Percentiles rank a stretch among this genome's conserved stretches.
These are phyloP conservation scores for Pholiota adiposa DNA, from an alignment of 1,284 basidiomycete species.

Conservation along the genomic window DNA sequence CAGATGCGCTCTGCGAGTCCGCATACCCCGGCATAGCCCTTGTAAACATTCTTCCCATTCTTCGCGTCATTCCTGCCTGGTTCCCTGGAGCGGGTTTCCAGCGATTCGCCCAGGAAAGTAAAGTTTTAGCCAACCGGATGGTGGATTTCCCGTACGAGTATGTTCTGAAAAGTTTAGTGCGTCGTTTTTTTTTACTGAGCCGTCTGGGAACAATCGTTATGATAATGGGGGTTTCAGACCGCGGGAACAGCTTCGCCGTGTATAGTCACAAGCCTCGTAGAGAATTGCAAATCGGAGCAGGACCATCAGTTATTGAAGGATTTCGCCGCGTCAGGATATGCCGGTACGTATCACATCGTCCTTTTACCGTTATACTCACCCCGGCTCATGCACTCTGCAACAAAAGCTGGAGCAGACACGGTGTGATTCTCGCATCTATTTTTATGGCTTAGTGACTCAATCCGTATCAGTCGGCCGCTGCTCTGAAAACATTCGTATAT, in stretches of 20 bases:
- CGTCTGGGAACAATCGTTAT: not conserved
- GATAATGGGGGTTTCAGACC: not conserved
- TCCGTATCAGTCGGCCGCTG: not conserved
- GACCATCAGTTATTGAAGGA: constrained; percentile 7
- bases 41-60: constrained; percentile 29
- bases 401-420: not conserved
- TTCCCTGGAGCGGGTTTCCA: constrained; percentile 30
- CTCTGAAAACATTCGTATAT: constrained; percentile 27
- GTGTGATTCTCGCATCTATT: not conserved
- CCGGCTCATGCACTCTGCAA: no score
- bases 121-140: constrained; percentile 12
- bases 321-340: constrained; percentile 12
- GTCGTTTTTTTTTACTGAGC: not conserved
- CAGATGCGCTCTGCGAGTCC: not conserved
- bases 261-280: constrained; percentile 4
- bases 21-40: not conserved
- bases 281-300: constrained; percentile 5
- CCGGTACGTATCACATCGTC: not conserved
- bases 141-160: constrained; percentile 13
- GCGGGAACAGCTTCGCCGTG: constrained; percentile 7
- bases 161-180: constrained; percentile 10
- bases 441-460: not conserved
- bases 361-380: not conserved
- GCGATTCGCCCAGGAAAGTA: constrained; percentile 8
- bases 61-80: constrained; percentile 30